Conservation (phyloP, 106 monocot genomes). For the Narthecium ossifragum region DNA sequence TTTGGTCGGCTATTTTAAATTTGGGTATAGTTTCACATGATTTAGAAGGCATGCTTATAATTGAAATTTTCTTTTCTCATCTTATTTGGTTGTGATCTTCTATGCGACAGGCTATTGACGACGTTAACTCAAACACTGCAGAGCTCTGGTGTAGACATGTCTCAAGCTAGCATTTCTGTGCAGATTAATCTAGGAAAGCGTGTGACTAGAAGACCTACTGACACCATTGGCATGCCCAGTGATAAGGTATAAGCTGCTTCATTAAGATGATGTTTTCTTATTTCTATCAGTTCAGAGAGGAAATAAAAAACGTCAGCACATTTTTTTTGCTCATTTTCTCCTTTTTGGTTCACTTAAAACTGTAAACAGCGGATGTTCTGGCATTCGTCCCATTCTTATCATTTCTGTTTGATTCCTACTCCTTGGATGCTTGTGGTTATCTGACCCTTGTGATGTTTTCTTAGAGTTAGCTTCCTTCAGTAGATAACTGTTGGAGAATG, state of each 20-base stretch:
- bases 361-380: too few relatives aligned
- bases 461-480: too few relatives aligned
- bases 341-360: too few relatives aligned
- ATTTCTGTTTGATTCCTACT: too few relatives aligned
- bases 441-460: too few relatives aligned
- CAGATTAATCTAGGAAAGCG: constrained; percentile 55
- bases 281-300: too few relatives aligned
- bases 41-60: not conserved
- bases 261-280: too few relatives aligned
- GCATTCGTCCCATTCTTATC: too few relatives aligned
- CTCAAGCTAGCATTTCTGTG: constrained; percentile 49
- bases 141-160: constrained; percentile 53
- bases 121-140: constrained; percentile 41
- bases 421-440: too few relatives aligned
- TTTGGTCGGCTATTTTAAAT: not conserved
- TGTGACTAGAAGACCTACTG: constrained; percentile 18
- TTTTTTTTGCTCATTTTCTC: too few relatives aligned
- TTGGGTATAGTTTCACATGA: not conserved
- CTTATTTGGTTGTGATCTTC: not conserved
- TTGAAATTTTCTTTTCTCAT: not conserved
- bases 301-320: too few relatives aligned
- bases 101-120: constrained; percentile 30
- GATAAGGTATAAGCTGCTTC: constrained; percentile 27
- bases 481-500: too few relatives aligned
- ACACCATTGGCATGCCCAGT: constrained; percentile 5